Conservation (phyloP, 1,139 yeast species). For the Kazachstania sp. region DNA sequence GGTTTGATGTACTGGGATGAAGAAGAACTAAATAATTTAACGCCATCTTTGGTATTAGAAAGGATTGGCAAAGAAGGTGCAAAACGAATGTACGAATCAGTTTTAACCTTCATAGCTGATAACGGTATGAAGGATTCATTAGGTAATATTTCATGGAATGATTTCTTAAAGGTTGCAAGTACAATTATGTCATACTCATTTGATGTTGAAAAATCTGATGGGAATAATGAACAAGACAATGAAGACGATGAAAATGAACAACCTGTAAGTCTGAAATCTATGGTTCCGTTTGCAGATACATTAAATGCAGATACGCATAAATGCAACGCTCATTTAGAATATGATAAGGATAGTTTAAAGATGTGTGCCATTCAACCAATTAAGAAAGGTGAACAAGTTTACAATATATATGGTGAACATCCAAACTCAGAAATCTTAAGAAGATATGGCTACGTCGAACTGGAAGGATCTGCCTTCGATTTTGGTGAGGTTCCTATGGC, state of each 20-base stretch:
- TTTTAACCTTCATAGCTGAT: constrained; percentile 11
- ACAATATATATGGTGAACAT: constrained; percentile 82
- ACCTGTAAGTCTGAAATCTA: constrained; percentile 49
- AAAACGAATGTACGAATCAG: constrained; percentile 43
- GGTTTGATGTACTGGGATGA: constrained; percentile 76
- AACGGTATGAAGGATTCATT: constrained; percentile 6
- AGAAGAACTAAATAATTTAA: constrained; percentile 38
- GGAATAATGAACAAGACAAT: constrained; percentile 17
- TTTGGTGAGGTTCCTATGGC: constrained; percentile 63
- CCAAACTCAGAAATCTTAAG: constrained; percentile 84
- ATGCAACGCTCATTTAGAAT: constrained; percentile 67
- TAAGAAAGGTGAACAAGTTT: constrained; percentile 60
- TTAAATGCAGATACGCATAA: constrained; percentile 74
- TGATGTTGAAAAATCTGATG: constrained; percentile 45
- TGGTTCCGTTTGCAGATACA: constrained; percentile 91
- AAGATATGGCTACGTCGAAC: constrained; percentile 85
- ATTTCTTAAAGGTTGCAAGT: constrained; percentile 66
- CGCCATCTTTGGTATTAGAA: constrained; percentile 62
- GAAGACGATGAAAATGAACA: constrained; percentile 30
- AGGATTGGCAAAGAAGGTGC: constrained; percentile 70
- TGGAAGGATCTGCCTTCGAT: constrained; percentile 65
- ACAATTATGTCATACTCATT: constrained; percentile 61
- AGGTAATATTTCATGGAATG: constrained; percentile 35
- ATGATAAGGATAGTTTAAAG: constrained; percentile 41
- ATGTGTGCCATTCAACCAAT: constrained; percentile 68